These are phyloP conservation scores for Sodiomyces alkalinus DNA, from an alignment of 2,329 filamentous ascomycete species.

Conservation along the genomic window DNA sequence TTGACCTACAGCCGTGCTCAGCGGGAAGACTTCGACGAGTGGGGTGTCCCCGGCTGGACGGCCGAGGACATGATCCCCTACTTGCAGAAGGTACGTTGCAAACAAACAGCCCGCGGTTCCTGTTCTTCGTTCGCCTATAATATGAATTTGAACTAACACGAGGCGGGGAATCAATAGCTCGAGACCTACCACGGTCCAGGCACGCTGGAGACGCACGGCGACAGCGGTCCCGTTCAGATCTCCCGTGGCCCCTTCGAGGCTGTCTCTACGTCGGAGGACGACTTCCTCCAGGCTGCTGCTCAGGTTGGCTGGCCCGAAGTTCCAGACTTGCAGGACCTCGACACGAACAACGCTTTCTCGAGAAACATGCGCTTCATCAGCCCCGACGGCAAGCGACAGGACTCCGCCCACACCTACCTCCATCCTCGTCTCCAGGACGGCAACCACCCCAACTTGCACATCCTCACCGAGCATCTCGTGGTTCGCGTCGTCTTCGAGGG, in stretches of 20 bases:
- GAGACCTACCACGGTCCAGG: slow-evolving; percentile 40
- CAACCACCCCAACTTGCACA: slow-evolving; percentile 34
- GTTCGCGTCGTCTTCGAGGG: slow-evolving; percentile 37
- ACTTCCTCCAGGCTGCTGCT: slow-evolving; percentile 32
- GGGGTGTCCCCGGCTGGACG: slow-evolving; percentile 18
- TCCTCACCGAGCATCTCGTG: slow-evolving; percentile 32
- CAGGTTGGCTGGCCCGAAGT: slow-evolving; percentile 34
- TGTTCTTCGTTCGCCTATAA: too few relatives aligned
- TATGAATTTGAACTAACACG: too few relatives aligned
- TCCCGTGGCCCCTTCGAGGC: slow-evolving; percentile 33
- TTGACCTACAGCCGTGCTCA: slow-evolving; percentile 16
- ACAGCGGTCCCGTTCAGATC: slow-evolving; percentile 38
- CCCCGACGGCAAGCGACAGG: slow-evolving; percentile 38
- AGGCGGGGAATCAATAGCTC: slow-evolving; percentile 15
- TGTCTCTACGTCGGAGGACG: slow-evolving; percentile 22
- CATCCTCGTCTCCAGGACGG: slow-evolving; percentile 32
- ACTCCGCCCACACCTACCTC: slow-evolving; percentile 38
- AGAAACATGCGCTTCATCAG: slow-evolving; percentile 33
- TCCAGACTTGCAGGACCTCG: slow-evolving; percentile 36
- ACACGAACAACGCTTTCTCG: slow-evolving; percentile 18
- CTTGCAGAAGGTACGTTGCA: slow-evolving; percentile 13
- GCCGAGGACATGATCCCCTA: slow-evolving; percentile 15
- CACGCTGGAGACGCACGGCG: slow-evolving; percentile 30
- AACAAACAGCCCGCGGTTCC: neutral
- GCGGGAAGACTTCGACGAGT: slow-evolving; percentile 15